Conservation (phyloP, 2,329 filamentous ascomycete genomes). For the Colletotrichum melonis region DNA sequence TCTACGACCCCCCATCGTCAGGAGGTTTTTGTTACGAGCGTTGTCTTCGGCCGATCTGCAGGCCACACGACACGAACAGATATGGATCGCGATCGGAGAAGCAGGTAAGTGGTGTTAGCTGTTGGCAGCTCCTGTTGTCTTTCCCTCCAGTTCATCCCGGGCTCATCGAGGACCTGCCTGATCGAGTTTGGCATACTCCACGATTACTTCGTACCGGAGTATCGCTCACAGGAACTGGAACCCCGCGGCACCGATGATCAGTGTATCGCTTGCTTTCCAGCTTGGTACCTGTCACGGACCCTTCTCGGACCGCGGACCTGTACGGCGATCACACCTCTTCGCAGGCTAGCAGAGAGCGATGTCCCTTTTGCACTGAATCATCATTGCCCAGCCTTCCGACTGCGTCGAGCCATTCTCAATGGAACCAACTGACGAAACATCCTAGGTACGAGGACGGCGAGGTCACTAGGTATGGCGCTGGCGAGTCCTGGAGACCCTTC, state of each 20-base stretch:
- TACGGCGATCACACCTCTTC: neutral
- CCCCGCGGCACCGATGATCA: neutral
- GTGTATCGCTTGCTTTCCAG: neutral
- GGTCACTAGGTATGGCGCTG: slow-evolving; percentile 70
- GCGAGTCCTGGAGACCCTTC: slow-evolving; percentile 70
- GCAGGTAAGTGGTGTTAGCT: slow-evolving; percentile 46
- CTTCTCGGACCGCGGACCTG: neutral
- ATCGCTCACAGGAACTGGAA: neutral
- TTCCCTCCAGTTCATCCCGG: neutral
- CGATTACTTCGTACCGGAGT: neutral
- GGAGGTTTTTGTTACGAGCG: neutral
- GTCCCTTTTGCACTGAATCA: neutral
- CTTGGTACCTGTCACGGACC: neutral
- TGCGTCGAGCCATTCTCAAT: no score
- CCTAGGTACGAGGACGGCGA: slow-evolving; percentile 70
- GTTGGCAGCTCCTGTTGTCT: neutral
- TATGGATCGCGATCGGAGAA: slow-evolving; percentile 52
- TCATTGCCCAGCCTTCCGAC: neutral
- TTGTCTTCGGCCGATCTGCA: neutral
- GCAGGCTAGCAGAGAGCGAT: neutral
- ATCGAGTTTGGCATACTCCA: neutral
- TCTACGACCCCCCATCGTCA: slow-evolving; percentile 6
- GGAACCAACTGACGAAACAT: neutral
- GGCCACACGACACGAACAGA: neutral
- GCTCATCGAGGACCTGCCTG: neutral